phyloP scores from a whole-genome alignment of 257 asterid species.

The Nyctanthes arbortristis region DNA sequence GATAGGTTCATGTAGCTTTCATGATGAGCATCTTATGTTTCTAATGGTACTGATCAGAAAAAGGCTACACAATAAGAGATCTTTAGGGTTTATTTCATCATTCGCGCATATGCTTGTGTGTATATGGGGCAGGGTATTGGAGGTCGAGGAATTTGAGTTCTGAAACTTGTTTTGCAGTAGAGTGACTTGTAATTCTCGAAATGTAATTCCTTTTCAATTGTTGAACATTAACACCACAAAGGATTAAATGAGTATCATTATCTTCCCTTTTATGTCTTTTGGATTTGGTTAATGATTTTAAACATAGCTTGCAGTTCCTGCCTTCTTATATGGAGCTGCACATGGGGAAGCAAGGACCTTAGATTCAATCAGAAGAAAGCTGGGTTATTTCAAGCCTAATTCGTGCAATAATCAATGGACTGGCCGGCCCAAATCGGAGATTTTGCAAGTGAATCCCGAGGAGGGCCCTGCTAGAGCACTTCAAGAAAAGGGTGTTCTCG shows the following conservation, averaged over 20 bases:
- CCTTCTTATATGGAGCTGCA: conserved; percentile 89
- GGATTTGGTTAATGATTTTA: conserved; percentile 24
- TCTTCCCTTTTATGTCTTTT: not conserved
- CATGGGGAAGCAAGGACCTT: conserved; percentile 65
- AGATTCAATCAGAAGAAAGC: conserved; percentile 78
- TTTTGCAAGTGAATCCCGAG: conserved; percentile 58
- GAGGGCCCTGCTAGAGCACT: conserved; percentile 55
- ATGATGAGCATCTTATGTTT: too few relatives aligned
- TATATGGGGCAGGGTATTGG: not conserved
- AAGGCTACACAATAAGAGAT: not conserved
- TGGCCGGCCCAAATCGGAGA: conserved; percentile 55
- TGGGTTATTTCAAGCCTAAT: conserved; percentile 88
- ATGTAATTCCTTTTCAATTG: not conserved
- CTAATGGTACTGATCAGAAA: too few relatives aligned
- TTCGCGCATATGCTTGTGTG: not conserved
- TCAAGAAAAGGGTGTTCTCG: conserved; percentile 61
- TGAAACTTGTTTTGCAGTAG: not conserved
- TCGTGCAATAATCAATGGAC: conserved; percentile 65
- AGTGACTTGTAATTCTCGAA: not conserved
- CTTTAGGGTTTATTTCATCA: not conserved
- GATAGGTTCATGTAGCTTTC: too few relatives aligned
- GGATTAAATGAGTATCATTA: not conserved
- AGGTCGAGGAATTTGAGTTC: not conserved
- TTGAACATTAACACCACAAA: not conserved
- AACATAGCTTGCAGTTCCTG: conserved; percentile 75